phyloP scores from a whole-genome alignment of 306 rosid genomes.

The Quillaja saponaria region DNA sequence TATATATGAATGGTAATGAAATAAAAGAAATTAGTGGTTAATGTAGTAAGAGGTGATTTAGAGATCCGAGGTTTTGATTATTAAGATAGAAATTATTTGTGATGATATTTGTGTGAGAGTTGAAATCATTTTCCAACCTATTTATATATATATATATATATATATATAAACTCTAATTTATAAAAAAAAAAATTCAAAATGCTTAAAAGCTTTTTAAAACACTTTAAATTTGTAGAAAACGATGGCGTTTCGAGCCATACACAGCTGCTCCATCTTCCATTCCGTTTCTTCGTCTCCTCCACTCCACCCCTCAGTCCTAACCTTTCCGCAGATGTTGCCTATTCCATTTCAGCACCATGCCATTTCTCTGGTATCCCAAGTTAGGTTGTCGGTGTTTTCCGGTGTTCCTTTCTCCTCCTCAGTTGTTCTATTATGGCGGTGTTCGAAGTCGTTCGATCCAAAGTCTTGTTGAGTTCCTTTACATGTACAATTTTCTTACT shows the following conservation, averaged over 20 bases:
- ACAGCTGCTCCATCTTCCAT: constrained; percentile 55
- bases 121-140: too few relatives aligned
- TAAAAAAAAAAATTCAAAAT: too few relatives aligned
- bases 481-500: constrained; percentile 42
- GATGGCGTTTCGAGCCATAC: constrained; percentile 74
- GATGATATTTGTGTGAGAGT: too few relatives aligned
- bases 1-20: too few relatives aligned
- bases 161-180: too few relatives aligned
- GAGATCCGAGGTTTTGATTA: too few relatives aligned
- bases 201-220: too few relatives aligned
- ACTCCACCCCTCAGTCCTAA: too few relatives aligned
- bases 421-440: constrained; percentile 33
- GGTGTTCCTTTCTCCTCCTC: constrained; percentile 24
- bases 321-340: constrained; percentile 48
- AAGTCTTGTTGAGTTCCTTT: constrained; percentile 52
- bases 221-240: not conserved
- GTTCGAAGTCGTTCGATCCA: constrained; percentile 48
- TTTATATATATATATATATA: too few relatives aligned
- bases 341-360: constrained; percentile 33
- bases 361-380: constrained; percentile 32
- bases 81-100: too few relatives aligned
- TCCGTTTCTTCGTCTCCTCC: constrained; percentile 53
- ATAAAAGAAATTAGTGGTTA: too few relatives aligned
- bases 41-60: too few relatives aligned
- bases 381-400: constrained; percentile 20